Evolutionary conservation across 2,329 filamentous ascomycete genomes (phyloP), one percentile per base, ranked within the genome.

Genomic region (Elsinoe arachidis): DNA sequence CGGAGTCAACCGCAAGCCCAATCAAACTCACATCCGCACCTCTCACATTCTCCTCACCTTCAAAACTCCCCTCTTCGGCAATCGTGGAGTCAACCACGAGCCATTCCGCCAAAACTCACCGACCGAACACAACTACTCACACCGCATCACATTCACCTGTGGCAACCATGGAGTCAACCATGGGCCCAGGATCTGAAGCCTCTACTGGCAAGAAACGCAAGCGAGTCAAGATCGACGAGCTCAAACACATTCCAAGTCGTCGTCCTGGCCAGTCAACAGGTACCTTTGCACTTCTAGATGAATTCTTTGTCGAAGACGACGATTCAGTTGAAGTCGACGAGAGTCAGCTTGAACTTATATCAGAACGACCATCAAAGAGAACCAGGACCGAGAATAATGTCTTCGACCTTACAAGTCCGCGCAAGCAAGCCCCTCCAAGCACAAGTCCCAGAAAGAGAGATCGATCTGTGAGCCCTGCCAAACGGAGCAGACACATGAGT

Each of bases 171-270:
- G 49, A 38, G 11, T n/a, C 34, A 37, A 53, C 41, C 19, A 15
- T n/a, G 15, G 21, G 15, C 19, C 47, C 47, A 19, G 55, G 39
- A 41, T 2, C 37, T 15, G 46, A 19, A 33, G 12, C 26, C 12
- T 17, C 33, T 47, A 44, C 26, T 26, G 37, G 34, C 30, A 53
- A 58, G 12, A 63, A 63, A 55, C 44, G 60, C 12, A 60, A 60
- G 39, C 39, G 60, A 19, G 57, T 58, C 34, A 58, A 53, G 11
- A 47, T 63, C 30, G 60, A 61, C 47, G 59, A 61, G 3, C 59
- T 63, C 44, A 56, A 58, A 23, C 51, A 46, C 43, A 63, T 63
- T 33, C 61, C 61, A 12, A 51, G 47, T 38, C 57, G 55, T 19
- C 37, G 26, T 7, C 44, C 56, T n/a, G 60, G 59, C 41, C 55